Evolutionary conservation across 2,329 filamentous ascomycete genomes (phyloP).

Genomic region (Xylariales sp.): DNA sequence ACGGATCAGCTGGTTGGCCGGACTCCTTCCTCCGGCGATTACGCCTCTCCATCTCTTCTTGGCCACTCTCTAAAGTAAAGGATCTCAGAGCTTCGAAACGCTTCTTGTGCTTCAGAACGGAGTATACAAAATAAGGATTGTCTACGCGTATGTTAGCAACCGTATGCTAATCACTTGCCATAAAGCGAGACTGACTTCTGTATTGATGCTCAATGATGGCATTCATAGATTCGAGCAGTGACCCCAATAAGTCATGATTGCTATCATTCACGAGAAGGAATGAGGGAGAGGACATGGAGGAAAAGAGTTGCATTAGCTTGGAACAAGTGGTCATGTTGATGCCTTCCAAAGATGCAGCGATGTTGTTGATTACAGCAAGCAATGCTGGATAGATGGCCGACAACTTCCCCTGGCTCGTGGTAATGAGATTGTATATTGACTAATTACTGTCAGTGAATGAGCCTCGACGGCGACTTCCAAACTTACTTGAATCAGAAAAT

Average conservation of each 20-base stretch:
- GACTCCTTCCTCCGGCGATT: slow-evolving; percentile 66
- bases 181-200: slow-evolving; percentile 56
- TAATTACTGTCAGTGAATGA: slow-evolving; percentile 59
- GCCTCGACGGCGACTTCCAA: not conserved
- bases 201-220: slow-evolving; percentile 88
- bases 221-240: slow-evolving; percentile 83
- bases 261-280: slow-evolving; percentile 90
- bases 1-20: slow-evolving; percentile 42
- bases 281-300: slow-evolving; percentile 87
- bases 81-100: slow-evolving; percentile 78
- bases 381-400: slow-evolving; percentile 90
- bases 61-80: slow-evolving; percentile 88
- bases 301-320: slow-evolving; percentile 82
- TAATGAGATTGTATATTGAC: slow-evolving; percentile 90
- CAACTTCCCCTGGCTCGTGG: slow-evolving; percentile 82
- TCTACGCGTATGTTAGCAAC: too few species aligned
- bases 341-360: slow-evolving; percentile 77
- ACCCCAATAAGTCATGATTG: slow-evolving; percentile 77
- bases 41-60: slow-evolving; percentile 82
- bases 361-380: slow-evolving; percentile 88
- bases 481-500: slow-evolving; percentile 84
- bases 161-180: too few species aligned
- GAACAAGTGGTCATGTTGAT: slow-evolving; percentile 70
- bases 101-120: slow-evolving; percentile 73
- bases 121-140: slow-evolving; percentile 77